Evolutionary conservation across 305 asterid species (phyloP).

Genomic region (Solanum hybrid): DNA sequence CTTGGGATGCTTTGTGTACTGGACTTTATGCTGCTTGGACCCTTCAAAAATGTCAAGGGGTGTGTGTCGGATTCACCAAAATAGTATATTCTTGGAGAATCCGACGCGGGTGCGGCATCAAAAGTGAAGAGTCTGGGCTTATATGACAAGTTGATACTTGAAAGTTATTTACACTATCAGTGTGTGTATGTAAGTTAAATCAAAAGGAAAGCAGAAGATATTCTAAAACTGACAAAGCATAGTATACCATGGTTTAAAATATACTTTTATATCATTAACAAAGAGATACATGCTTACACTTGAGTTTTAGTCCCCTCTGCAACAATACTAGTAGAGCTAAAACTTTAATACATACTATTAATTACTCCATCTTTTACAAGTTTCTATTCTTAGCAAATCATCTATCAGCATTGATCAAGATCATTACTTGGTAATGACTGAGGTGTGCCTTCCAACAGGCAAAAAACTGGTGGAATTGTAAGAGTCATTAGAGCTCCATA

Average conservation of each 20-base stretch:
- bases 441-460: constrained; percentile 59
- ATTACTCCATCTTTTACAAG: background rate
- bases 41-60: no score
- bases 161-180: background rate
- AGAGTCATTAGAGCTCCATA: constrained; percentile 42
- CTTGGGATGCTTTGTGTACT: background rate
- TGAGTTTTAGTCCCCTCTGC: background rate
- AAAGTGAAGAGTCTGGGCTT: background rate
- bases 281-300: constrained; percentile 1
- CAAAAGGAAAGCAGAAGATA: background rate
- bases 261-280: background rate
- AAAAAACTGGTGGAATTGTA: constrained; percentile 60
- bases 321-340: background rate
- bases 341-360: background rate
- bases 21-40: background rate
- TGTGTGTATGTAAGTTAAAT: background rate
- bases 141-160: background rate
- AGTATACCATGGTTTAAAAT: background rate
- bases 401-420: constrained; percentile 35
- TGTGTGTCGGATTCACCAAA: no score
- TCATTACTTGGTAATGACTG: constrained; percentile 29
- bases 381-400: background rate
- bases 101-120: no score
- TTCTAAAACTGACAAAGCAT: background rate
- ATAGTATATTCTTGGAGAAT: no score